These are phyloP conservation scores for Pichia insulana DNA, from an alignment of 805 yeast species.

Conservation along the genomic window DNA sequence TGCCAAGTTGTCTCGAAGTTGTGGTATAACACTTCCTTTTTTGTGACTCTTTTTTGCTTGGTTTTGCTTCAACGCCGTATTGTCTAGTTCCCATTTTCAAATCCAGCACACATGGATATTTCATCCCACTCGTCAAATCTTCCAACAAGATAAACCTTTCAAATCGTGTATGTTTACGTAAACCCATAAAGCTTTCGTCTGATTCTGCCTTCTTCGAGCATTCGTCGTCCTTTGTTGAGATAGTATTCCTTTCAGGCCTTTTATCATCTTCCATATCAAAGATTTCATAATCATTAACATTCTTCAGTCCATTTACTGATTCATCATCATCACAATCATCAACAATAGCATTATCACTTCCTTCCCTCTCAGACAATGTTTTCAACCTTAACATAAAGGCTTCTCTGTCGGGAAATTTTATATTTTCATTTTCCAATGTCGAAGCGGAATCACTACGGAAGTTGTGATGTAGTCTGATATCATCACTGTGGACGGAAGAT, in stretches of 20 bases:
- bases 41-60: slow-evolving; percentile 69
- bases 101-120: slow-evolving; percentile 84
- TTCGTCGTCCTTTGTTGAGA: no score
- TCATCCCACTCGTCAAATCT: slow-evolving; percentile 79
- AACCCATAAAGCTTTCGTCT: not conserved
- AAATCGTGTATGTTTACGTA: slow-evolving; percentile 39
- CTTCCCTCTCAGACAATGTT: slow-evolving; percentile 2
- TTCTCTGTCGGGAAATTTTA: slow-evolving; percentile 22
- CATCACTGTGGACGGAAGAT: slow-evolving; percentile 17
- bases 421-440: slow-evolving; percentile 2
- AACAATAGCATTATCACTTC: slow-evolving; percentile 9
- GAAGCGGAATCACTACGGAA: slow-evolving; percentile 1
- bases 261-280: slow-evolving; percentile 9
- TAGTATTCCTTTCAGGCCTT: no score
- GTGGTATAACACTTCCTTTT: slow-evolving; percentile 71
- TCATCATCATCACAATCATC: slow-evolving; percentile 12
- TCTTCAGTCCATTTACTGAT: not conserved
- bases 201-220: no score
- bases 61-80: slow-evolving; percentile 87
- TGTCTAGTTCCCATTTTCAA: slow-evolving; percentile 98
- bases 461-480: slow-evolving; percentile 10
- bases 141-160: slow-evolving; percentile 83
- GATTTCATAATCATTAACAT: slow-evolving; percentile 2
- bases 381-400: slow-evolving; percentile 18
- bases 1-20: slow-evolving; percentile 77